Evolutionary conservation across 2,329 filamentous ascomycete genomes (phyloP).

Genomic region (Phaeomoniella chlamydospora): DNA sequence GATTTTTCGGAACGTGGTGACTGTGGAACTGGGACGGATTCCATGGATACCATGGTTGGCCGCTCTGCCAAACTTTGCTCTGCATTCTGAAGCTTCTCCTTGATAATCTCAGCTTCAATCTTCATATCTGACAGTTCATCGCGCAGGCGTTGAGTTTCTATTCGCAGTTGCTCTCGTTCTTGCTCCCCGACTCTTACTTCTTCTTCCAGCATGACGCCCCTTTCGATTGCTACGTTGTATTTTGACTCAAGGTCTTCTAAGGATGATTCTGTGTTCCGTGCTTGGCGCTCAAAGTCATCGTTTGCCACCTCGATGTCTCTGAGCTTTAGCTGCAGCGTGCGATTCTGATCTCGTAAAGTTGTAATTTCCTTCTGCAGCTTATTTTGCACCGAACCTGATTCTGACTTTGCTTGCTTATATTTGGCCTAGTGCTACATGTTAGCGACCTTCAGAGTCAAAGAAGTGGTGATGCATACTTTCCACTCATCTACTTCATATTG

Average conservation of each 20-base stretch:
- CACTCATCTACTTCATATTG: conserved; percentile 92
- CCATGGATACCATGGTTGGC: conserved; percentile 35
- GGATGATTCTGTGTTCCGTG: conserved; percentile 86
- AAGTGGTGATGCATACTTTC: conserved; percentile 56
- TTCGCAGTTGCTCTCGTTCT: conserved; percentile 76
- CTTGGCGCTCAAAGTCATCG: conserved; percentile 94
- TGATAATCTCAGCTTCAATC: conserved; percentile 86
- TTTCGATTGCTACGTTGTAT: conserved; percentile 87
- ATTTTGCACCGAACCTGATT: conserved; percentile 74
- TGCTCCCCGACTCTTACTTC: conserved; percentile 85
- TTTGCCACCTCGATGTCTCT: conserved; percentile 96
- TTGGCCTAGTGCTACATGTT: conserved; percentile 52
- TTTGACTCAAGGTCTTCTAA: conserved; percentile 95
- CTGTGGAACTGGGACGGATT: conserved; percentile 18
- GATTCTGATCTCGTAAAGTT: conserved; percentile 67
- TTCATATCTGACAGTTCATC: conserved; percentile 88
- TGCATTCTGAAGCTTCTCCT: conserved; percentile 77
- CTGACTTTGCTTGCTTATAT: conserved; percentile 86
- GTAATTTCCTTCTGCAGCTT: conserved; percentile 92
- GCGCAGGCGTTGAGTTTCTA: conserved; percentile 76
- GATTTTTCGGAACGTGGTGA: conserved; percentile 50
- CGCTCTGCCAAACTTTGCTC: conserved; percentile 36
- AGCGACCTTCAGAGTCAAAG: neutral
- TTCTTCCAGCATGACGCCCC: conserved; percentile 84
- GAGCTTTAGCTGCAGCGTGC: conserved; percentile 66